Percentiles rank a stretch among this genome's conserved stretches.
Conservation (phyloP, 768 basidiomycete genomes). For the Leucosporidium scottii region DNA sequence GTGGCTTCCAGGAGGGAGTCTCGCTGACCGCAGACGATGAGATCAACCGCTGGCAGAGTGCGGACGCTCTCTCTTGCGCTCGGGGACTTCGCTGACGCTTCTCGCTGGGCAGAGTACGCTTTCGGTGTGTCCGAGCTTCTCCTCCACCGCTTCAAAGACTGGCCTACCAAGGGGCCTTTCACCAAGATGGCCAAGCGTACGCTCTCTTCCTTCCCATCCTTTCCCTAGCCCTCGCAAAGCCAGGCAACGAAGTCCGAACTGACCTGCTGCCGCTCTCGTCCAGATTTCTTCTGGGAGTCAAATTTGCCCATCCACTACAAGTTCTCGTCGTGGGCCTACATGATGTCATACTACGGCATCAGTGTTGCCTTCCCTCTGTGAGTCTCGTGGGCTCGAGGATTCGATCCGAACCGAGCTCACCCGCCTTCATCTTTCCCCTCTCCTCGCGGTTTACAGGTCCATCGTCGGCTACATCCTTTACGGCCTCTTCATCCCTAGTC, state of each 20-base stretch:
- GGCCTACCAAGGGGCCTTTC: conserved; percentile 74
- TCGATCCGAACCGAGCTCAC: too few species aligned
- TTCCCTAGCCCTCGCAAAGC: too few species aligned
- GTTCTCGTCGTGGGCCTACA: conserved; percentile 53
- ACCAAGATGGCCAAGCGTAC: conserved; percentile 45
- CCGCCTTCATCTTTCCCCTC: too few species aligned
- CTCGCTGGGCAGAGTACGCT: conserved; percentile 11
- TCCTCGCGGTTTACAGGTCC: too few species aligned
- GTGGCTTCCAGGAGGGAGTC: conserved; percentile 86
- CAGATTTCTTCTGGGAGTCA: conserved; percentile 36
- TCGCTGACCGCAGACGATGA: conserved; percentile 84
- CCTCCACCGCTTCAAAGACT: conserved; percentile 72
- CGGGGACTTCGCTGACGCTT: neutral
- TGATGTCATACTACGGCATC: conserved; percentile 43
- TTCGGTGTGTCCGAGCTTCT: conserved; percentile 50
- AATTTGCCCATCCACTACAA: conserved; percentile 52
- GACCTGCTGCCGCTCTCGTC: too few species aligned
- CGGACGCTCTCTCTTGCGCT: neutral
- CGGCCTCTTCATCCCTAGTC: too few species aligned
- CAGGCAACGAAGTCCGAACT: too few species aligned
- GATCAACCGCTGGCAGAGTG: conserved; percentile 87
- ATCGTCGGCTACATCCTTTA: too few species aligned
- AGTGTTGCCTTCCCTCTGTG: conserved; percentile 9
- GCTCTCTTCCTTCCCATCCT: conserved; percentile 29
- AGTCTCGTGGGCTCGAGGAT: too few species aligned